These are phyloP conservation scores for Parachaetomium inaequale DNA, from an alignment of 495 filamentous ascomycete genomes.

Conservation along the genomic window DNA sequence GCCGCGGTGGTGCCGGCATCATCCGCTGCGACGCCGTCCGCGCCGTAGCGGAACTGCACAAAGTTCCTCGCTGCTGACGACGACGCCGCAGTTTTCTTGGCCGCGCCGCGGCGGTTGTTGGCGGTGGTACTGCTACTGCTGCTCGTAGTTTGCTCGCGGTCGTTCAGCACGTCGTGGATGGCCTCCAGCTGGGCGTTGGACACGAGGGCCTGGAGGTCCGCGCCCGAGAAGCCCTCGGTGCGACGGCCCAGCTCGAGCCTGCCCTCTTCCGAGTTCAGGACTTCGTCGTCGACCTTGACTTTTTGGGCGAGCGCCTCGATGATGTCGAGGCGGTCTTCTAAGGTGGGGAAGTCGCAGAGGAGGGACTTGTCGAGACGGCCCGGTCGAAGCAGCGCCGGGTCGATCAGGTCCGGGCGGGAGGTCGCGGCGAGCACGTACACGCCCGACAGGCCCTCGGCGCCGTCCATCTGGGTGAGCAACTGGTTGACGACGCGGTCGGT, in stretches of 20 bases:
- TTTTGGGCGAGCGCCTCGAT: slow-evolving; percentile 76
- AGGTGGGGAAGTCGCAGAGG: slow-evolving; percentile 78
- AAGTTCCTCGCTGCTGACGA: slow-evolving; percentile 50
- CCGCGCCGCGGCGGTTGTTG: slow-evolving; percentile 31
- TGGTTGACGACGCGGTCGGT: slow-evolving; percentile 99
- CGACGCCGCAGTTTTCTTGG: neutral
- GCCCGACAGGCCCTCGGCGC: slow-evolving; percentile 87
- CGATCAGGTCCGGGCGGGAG: slow-evolving; percentile 85
- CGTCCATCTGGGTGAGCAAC: slow-evolving; percentile 97
- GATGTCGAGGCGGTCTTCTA: slow-evolving; percentile 82
- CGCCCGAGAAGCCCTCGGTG: slow-evolving; percentile 91
- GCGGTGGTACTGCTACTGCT: slow-evolving; percentile 22
- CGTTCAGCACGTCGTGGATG: slow-evolving; percentile 84
- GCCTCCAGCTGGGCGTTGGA: slow-evolving; percentile 97
- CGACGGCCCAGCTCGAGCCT: slow-evolving; percentile 64
- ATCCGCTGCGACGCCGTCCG: slow-evolving; percentile 47
- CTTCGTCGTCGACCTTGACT: slow-evolving; percentile 61
- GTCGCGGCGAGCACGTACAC: slow-evolving; percentile 97
- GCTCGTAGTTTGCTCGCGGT: slow-evolving; percentile 40
- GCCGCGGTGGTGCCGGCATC: slow-evolving; percentile 30
- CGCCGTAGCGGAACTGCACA: slow-evolving; percentile 78
- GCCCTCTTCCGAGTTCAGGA: slow-evolving; percentile 50
- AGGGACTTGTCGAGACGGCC: slow-evolving; percentile 88
- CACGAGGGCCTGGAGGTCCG: slow-evolving; percentile 89
- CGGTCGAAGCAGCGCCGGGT: slow-evolving; percentile 84